Evolutionary conservation across 2,329 filamentous ascomycete species (phyloP), one percentile per base, ranked within the genome.

Genomic region (Xylariales sp.): DNA sequence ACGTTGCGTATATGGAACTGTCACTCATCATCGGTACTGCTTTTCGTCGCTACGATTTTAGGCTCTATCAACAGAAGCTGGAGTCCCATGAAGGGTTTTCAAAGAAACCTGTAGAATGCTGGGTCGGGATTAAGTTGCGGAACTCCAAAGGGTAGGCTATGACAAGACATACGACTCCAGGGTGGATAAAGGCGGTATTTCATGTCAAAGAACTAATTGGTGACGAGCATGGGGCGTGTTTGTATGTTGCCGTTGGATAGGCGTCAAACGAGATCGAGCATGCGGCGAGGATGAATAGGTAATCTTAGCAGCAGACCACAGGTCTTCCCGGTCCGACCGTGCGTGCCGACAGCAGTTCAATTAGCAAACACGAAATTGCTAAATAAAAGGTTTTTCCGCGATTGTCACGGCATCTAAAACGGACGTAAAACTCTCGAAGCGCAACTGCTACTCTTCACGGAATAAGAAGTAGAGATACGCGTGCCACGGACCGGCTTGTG

Each of bases 1-100:
- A 69, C 18, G 61, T 69, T 2, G 68, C 64, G 12, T 62, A 60
- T n/a, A 69, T 69, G 68, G 64, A 69, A 14, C 28, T 69, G 23
- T 53, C 61, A 0, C 49, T 69, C 8, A 69, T 68, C 48, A 65
- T 69, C 18, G 68, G 68, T 1, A 69, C 64, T 3, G 64, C 68
- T 8, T 68, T 69, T 28, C 65, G 46, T 46, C 64, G 68, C 12
- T 68, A 69, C 34, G 68, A 68, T 1, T 68, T 69, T 23, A 62
- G 30, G 14, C 61, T 65, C 0, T 62, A 67, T 39, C 68, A 69
- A 50, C n/a, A 57, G 53, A 52, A 45, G 28, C 61, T 69, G n/a
- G 43, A 54, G 52, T 69, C 56, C 5, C 60, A 65, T 12, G 68
- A 67, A n/a, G 68, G 68, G 0, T 62, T 69, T 14, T 62, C 61